These are phyloP conservation scores for Cicer judaicum DNA, from an alignment of 306 rosid genomes.

Conservation along the genomic window DNA sequence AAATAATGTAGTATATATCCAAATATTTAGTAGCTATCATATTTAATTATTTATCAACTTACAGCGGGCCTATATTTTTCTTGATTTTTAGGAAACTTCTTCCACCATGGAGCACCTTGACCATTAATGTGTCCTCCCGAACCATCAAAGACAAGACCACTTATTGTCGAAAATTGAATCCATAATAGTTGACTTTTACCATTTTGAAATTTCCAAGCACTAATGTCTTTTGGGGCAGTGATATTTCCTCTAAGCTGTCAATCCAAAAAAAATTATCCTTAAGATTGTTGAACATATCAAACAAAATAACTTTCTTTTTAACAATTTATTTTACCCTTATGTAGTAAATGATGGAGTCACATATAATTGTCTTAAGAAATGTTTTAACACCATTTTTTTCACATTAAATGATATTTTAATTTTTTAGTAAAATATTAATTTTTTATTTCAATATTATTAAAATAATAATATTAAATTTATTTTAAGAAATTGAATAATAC, in stretches of 20 bases:
- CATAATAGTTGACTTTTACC: background rate
- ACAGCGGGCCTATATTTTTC: slow-evolving; percentile 37
- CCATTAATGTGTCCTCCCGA: slow-evolving; percentile 53
- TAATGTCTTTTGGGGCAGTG: slow-evolving; percentile 35
- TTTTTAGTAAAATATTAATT: too few relatives aligned
- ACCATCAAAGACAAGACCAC: slow-evolving; percentile 51
- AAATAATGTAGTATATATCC: background rate
- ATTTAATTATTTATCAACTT: background rate
- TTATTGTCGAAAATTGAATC: slow-evolving; percentile 31
- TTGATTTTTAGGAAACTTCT: background rate
- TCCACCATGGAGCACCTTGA: slow-evolving; percentile 67
- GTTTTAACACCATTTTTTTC: too few relatives aligned
- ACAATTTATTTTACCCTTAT: background rate
- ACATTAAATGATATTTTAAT: too few relatives aligned
- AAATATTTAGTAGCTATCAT: background rate
- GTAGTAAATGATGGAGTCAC: background rate
- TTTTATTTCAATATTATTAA: too few relatives aligned
- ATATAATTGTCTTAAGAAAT: too few relatives aligned
- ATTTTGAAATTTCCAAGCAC: slow-evolving; percentile 42
- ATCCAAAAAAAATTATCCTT: background rate
- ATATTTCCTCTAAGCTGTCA: slow-evolving; percentile 51
- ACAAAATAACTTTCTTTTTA: background rate
- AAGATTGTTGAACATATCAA: background rate
- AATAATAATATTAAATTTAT: too few relatives aligned
- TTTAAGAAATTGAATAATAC: too few relatives aligned